Evolutionary conservation across 2,329 filamentous ascomycete species (phyloP).

Genomic region (Pestalotiopsis sp.): DNA sequence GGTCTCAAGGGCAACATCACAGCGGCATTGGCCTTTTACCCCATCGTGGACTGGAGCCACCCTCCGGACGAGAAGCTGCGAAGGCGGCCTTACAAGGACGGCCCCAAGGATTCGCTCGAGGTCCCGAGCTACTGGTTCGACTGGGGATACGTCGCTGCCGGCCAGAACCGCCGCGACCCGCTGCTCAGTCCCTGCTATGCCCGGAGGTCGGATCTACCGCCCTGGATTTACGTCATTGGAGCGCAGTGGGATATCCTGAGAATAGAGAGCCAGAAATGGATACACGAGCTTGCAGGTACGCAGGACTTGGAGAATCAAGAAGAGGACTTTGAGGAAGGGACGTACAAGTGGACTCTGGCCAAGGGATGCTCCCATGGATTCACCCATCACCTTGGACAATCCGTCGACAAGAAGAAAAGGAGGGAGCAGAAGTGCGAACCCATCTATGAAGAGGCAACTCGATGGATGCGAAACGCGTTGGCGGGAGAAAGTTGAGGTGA

Average conservation of each 20-base stretch:
- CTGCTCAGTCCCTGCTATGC: constrained; percentile 42
- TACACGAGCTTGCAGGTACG: constrained; percentile 12
- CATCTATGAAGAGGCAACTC: constrained; percentile 11
- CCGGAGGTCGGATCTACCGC: constrained; percentile 37
- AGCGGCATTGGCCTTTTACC: constrained; percentile 38
- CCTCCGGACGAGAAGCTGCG: constrained; percentile 30
- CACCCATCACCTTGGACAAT: constrained; percentile 15
- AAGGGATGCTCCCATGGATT: constrained; percentile 13
- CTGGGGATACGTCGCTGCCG: constrained; percentile 43
- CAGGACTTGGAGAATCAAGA: background rate
- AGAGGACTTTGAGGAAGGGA: constrained; percentile 10
- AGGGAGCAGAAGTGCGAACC: constrained; percentile 11
- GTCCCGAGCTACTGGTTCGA: constrained; percentile 34
- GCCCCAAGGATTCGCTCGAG: constrained; percentile 31
- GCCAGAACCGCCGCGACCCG: constrained; percentile 37
- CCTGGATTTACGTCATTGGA: constrained; percentile 43
- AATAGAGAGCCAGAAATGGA: constrained; percentile 25
- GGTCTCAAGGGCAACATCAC: constrained; percentile 35
- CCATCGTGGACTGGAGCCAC: constrained; percentile 42
- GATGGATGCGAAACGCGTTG: constrained; percentile 11
- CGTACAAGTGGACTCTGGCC: constrained; percentile 16
- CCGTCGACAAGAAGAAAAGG: constrained; percentile 9
- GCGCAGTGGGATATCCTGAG: constrained; percentile 44
- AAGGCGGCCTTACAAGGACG: constrained; percentile 38
- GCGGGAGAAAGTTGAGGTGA: background rate